Percentiles rank a stretch among this genome's conserved stretches.
These are phyloP conservation scores for Saposhnikovia divaricata DNA, from an alignment of 129 eudicot species.

Conservation along the genomic window DNA sequence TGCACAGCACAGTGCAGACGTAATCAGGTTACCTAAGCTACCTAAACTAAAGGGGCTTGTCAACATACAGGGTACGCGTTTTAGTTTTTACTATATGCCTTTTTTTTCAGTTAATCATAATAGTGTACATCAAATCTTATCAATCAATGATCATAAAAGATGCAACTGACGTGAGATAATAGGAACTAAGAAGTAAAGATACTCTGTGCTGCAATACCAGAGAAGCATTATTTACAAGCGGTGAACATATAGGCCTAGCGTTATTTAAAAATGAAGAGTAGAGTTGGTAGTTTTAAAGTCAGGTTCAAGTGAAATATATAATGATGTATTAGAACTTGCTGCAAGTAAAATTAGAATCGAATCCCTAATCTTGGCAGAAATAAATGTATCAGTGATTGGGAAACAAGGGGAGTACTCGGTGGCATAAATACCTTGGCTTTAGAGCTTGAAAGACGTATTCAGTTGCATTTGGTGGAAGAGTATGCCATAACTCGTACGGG, in stretches of 20 bases:
- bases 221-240: neutral
- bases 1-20: neutral
- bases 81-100: neutral
- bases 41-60: neutral
- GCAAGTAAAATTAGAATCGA: neutral
- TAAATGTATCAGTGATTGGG: neutral
- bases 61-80: neutral
- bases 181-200: neutral
- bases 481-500: conserved; percentile 34
- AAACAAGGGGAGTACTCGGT: neutral
- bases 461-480: conserved; percentile 49
- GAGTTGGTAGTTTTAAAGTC: neutral
- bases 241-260: neutral
- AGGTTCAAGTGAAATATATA: neutral
- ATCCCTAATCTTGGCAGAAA: neutral
- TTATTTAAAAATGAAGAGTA: neutral
- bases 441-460: conserved; percentile 55
- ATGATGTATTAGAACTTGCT: neutral
- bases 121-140: neutral
- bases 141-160: neutral
- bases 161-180: neutral
- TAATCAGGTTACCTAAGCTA: neutral
- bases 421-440: conserved; percentile 30
- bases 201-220: neutral
- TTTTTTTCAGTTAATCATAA: neutral